Evolutionary conservation across 371 early-diverging fungal species (phyloP), one percentile per base, ranked within the genome.

Genomic region (Zopfochytrium polystomum): DNA sequence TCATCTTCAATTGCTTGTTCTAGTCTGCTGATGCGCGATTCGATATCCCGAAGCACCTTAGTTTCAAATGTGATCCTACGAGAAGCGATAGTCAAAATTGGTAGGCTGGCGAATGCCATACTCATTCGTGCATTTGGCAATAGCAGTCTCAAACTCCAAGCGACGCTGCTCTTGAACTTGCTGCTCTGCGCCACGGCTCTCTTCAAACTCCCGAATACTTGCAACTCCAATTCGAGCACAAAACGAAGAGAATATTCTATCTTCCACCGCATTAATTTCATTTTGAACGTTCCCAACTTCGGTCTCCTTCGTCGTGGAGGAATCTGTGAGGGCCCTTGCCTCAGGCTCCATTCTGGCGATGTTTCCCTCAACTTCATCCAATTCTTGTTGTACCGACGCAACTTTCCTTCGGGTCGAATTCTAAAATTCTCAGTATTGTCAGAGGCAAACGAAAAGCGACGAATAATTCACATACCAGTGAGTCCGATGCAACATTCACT

Each of bases 181-280:
- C 11, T 87, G 74, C 1, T 85, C 65, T 22, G 83, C 80, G 15
- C 89, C 79, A 34, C 87, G 86, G 23, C 82, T 72, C 34, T 82
- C 82, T 72, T 96, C 90, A 67, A 90, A 95, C 56, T 91, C 95
- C 6, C 91, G 87, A 51, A 96, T 86, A 59, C 84, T 88, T 18
- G 70, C 53, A 1, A 95, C 83, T 2, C 83, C 80, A 33, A 90
- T 82, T 3, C 69, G 63, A 18, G 54, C 48, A 71, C 96, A 95
- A 59, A 98, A 92, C 0, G 77, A 77, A 0, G 77, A 81, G 77
- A 95, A 98, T 2, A 89, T 68, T 26, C 78, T 67, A 52, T 88
- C 86, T 55, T 93, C 91, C 6, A 88, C 80, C 5, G 68, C 63
- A 47, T 79, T 72, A 52, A 95, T 82, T 9, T 60, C 52, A 2